These are phyloP conservation scores for Trametes punicea DNA, from an alignment of 768 basidiomycete genomes.

Conservation along the genomic window DNA sequence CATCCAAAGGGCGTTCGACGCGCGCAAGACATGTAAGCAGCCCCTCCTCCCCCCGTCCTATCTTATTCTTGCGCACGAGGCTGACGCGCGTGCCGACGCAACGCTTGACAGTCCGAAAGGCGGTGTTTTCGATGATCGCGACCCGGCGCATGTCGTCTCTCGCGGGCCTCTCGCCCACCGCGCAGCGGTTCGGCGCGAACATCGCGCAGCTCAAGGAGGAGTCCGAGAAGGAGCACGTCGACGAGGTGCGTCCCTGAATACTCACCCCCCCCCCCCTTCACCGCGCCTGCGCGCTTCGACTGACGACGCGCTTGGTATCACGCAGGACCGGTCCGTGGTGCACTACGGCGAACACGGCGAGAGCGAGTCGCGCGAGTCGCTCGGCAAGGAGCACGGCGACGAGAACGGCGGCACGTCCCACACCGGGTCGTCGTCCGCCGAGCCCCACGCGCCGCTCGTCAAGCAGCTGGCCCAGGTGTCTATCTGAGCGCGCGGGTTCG, in stretches of 20 bases:
- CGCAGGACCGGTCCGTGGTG: conserved; percentile 19
- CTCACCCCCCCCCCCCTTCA: neutral
- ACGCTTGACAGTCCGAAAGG: conserved; percentile 69
- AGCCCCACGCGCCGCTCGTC: conserved; percentile 12
- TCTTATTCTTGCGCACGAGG: neutral
- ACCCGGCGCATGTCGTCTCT: conserved; percentile 74
- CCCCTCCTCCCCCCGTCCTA: neutral
- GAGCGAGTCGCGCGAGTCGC: conserved; percentile 16
- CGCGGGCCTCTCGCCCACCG: conserved; percentile 40
- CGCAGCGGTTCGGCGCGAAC: conserved; percentile 52
- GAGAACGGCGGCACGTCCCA: too few species aligned
- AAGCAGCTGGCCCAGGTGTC: conserved; percentile 10
- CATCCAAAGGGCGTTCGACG: conserved; percentile 88
- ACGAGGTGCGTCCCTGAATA: conserved; percentile 41
- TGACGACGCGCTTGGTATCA: neutral
- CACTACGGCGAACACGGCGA: conserved; percentile 19
- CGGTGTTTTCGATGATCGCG: conserved; percentile 82
- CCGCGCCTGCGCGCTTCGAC: neutral
- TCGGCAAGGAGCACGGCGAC: conserved; percentile 18
- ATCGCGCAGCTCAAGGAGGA: conserved; percentile 75
- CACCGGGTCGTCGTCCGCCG: too few species aligned
- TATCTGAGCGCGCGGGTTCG: neutral
- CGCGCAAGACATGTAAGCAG: conserved; percentile 75
- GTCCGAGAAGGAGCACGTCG: conserved; percentile 80
- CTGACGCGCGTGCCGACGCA: conserved; percentile 1